phyloP scores from a whole-genome alignment of 2,329 filamentous ascomycete species.

The Fusarium oligoseptatum region DNA sequence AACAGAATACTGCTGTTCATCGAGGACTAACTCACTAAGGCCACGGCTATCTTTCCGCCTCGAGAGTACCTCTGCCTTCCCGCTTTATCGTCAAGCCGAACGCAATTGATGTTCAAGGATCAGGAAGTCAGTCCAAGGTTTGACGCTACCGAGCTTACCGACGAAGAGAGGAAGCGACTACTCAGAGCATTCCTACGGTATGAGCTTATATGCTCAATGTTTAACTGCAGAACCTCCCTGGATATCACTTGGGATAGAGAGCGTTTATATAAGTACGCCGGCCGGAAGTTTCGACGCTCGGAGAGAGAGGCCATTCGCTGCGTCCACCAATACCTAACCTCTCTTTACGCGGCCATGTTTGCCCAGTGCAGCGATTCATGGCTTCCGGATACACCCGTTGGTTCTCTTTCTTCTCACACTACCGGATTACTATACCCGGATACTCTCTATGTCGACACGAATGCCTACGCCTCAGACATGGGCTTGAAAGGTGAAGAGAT shows the following conservation, averaged over 20 bases:
- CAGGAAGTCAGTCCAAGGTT: conserved; percentile 7
- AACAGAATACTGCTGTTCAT: conserved; percentile 21
- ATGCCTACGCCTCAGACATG: conserved; percentile 7
- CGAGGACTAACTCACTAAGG: conserved; percentile 35
- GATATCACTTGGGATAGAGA: no score
- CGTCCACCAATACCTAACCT: conserved; percentile 11
- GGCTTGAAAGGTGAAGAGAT: background rate
- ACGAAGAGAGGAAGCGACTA: conserved; percentile 18
- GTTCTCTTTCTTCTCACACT: background rate
- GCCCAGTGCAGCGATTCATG: conserved; percentile 24
- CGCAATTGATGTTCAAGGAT: conserved; percentile 13
- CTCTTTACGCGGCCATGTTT: conserved; percentile 29
- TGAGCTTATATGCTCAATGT: background rate
- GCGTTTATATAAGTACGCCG: background rate
- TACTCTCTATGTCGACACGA: conserved; percentile 1
- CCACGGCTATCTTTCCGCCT: conserved; percentile 23
- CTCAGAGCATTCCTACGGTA: conserved; percentile 22
- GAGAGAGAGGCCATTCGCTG: conserved; percentile 9
- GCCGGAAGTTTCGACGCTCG: background rate
- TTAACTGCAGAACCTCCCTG: no score
- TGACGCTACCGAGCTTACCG: conserved; percentile 5
- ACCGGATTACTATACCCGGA: conserved; percentile 22
- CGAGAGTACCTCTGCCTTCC: conserved; percentile 35
- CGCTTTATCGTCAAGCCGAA: background rate
- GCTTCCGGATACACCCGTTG: conserved; percentile 10